Conservation (phyloP, 2,329 filamentous ascomycete genomes). For the Ophiostoma australiae region DNA sequence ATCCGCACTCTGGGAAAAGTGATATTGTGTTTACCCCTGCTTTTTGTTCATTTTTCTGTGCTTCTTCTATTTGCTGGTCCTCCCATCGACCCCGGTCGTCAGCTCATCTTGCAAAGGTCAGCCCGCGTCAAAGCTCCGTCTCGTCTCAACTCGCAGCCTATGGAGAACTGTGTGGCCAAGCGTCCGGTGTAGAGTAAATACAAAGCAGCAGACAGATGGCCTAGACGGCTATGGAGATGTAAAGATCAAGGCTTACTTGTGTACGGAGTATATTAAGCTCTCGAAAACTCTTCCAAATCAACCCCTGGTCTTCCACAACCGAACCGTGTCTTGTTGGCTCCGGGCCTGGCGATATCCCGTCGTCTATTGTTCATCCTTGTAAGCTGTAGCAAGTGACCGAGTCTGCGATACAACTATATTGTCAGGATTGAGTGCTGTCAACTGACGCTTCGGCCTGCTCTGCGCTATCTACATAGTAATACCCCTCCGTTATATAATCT, state of each 20-base stretch:
- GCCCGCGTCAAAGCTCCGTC: slow-evolving; percentile 1
- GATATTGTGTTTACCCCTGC: background rate
- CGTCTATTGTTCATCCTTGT: background rate
- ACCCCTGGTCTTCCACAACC: slow-evolving; percentile 7
- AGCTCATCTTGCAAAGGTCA: slow-evolving; percentile 1
- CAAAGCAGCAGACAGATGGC: background rate
- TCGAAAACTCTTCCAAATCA: background rate
- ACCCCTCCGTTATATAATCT: too few species aligned
- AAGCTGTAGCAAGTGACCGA: background rate
- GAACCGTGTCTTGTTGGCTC: background rate
- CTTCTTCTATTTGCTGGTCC: background rate
- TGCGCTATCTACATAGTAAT: background rate
- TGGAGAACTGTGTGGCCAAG: background rate
- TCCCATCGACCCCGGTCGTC: background rate
- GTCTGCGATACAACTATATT: background rate
- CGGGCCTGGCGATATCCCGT: background rate
- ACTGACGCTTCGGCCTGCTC: background rate
- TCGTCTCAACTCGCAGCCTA: background rate
- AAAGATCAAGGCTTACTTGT: background rate
- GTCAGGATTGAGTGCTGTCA: background rate
- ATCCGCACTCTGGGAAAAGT: background rate
- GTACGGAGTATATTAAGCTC: background rate
- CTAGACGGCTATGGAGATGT: slow-evolving; percentile 1
- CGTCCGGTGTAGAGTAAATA: too few species aligned
- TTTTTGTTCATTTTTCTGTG: background rate